phyloP scores from a whole-genome alignment of 192 early-diverging fungal species.

The Cladochytrium replicatum region DNA sequence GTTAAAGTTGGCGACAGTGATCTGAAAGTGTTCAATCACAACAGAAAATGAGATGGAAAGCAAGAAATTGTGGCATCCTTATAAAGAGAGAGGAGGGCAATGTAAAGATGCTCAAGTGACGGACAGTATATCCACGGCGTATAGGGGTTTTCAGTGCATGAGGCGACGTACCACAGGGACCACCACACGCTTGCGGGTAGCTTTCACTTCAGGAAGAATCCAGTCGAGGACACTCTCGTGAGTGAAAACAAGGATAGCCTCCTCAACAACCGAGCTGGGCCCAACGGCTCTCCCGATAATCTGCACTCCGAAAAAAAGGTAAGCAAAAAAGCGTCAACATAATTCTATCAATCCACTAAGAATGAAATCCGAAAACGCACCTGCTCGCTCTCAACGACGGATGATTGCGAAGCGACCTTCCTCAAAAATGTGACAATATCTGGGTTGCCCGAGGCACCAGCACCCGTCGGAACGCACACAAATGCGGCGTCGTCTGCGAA shows the following conservation, averaged over 20 bases:
- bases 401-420: conserved; percentile 2
- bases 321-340: no score
- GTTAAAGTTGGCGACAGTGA: conserved; percentile 21
- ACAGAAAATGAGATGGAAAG: neutral
- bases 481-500: conserved; percentile 26
- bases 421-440: conserved; percentile 25
- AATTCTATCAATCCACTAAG: no score
- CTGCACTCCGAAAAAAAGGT: no score
- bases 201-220: conserved; percentile 38
- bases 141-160: no score
- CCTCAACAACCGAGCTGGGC: conserved; percentile 20
- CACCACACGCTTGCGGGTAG: conserved; percentile 24
- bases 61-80: no score
- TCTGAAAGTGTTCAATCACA: conserved; percentile 8
- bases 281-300: neutral
- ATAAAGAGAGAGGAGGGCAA: no score
- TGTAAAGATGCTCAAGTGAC: no score
- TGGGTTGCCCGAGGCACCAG: conserved; percentile 13
- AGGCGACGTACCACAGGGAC: conserved; percentile 19
- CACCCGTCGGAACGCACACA: conserved; percentile 32
- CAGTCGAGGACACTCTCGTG: conserved; percentile 33
- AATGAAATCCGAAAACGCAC: no score
- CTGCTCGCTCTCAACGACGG: no score
- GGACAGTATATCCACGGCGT: no score
- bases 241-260: conserved; percentile 27